These are phyloP conservation scores for Rauvolfia tetraphylla DNA, from an alignment of 257 asterid genomes.

Conservation along the genomic window DNA sequence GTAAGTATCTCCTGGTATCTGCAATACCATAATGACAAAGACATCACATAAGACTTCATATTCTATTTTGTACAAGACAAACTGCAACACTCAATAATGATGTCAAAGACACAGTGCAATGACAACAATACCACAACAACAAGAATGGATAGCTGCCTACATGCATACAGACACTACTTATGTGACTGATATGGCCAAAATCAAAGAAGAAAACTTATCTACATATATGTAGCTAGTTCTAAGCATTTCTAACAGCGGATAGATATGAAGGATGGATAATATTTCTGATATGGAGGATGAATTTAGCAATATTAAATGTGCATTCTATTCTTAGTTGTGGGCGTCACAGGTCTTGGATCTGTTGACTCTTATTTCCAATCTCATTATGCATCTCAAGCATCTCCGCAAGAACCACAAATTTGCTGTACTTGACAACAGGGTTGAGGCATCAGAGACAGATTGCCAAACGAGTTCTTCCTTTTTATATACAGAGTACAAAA, in stretches of 20 bases:
- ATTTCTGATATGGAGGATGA: neutral
- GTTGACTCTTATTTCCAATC: neutral
- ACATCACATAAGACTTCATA: neutral
- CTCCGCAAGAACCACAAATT: neutral
- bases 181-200: too few relatives aligned
- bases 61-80: neutral
- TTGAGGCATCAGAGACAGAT: neutral
- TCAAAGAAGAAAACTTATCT: neutral
- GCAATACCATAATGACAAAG: constrained; percentile 20
- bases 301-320: neutral
- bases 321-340: neutral
- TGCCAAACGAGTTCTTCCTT: too few relatives aligned
- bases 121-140: neutral
- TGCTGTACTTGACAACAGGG: neutral
- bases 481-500: too few relatives aligned
- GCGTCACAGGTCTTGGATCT: neutral
- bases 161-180: neutral
- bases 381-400: neutral
- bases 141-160: neutral
- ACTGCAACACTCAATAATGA: neutral
- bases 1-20: constrained; percentile 97
- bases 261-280: neutral
- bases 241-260: neutral
- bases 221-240: neutral
- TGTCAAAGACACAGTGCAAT: neutral